Base-by-base conservation (phyloP, 352 stramenopile genomes). In the Nothophytophthora sp. region DNA sequence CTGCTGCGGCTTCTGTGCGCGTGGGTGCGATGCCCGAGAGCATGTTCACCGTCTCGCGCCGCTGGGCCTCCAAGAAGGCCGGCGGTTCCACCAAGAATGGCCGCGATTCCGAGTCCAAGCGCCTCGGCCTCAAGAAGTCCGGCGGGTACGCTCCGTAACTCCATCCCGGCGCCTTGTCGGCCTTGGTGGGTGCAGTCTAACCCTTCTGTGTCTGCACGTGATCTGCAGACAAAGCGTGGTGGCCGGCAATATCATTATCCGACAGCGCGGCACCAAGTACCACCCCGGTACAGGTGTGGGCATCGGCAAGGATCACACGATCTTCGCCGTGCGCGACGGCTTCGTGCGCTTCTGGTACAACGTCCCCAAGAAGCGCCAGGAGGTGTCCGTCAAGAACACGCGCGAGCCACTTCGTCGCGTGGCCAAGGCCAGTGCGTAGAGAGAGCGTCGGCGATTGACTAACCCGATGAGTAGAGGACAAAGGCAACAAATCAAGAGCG, bases 61-160 rank as follows among this genome's bases (percentile, higher is more conserved):
- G 81, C 20, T 92, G 76, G 75, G 97, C 97, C 12, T 95, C 82
- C 15, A 99, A 99, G 77, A 99, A 99, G 67, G 91, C 95, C 4
- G 96, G 95, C 25, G 97, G 97, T 33, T 98, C 92, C 5, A 96
- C 91, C n/a, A 98, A 96, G 64, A 99, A 99, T 70, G 96, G 97
- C 18, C 82, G 97, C 44, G 96, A 99, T 70, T 99, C 95, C 13
- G 79, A 95, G 60, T 98, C 96, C 32, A 96, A 98, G 74, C 87
- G 97, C 43, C 79, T 99, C 34, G 97, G 97, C 49, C 86, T 99
- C 57, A 99, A 99, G 75, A 96, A 98, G 44, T 98, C 96, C 66
- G 94, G 92, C 54, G 93, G 90, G 80, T 93, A 52, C 59, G 70
- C 60, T 16, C n/a, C n/a, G n/a, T n/a, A n/a, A n/a, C n/a, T n/a